phyloP scores from a whole-genome alignment of 352 stramenopile species.

The Pilasporangium apinafurcum region DNA sequence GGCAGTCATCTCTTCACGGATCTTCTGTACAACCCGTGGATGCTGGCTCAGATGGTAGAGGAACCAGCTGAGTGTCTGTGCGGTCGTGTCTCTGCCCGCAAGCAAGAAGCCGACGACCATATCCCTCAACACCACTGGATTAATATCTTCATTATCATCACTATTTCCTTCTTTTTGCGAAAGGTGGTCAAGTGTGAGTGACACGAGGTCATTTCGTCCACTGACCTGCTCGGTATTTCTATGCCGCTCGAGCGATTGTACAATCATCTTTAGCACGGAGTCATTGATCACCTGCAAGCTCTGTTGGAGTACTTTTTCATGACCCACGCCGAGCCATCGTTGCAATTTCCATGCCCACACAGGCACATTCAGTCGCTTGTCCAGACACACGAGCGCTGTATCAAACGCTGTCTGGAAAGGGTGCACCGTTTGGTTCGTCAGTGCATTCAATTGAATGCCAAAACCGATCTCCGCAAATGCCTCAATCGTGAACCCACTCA shows the following conservation, averaged over 20 bases:
- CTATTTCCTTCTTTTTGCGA: constrained; percentile 1
- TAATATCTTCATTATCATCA: constrained; percentile 1
- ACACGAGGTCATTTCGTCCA: constrained; percentile 19
- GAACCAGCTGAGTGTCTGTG: constrained; percentile 54
- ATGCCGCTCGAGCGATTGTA: constrained; percentile 11
- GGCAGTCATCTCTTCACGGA: constrained; percentile 22
- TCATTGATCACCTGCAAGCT: constrained; percentile 13
- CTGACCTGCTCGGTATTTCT: background rate
- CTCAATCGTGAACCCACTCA: constrained; percentile 24
- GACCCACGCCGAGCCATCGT: constrained; percentile 12
- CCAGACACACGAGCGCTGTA: constrained; percentile 4
- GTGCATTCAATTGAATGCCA: constrained; percentile 18
- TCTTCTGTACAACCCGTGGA: constrained; percentile 24
- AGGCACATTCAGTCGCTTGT: constrained; percentile 9
- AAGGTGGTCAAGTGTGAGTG: constrained; percentile 22
- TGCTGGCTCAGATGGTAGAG: constrained; percentile 39
- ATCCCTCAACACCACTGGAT: constrained; percentile 16
- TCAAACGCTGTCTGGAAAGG: constrained; percentile 23
- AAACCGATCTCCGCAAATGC: constrained; percentile 31
- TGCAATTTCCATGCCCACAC: constrained; percentile 28
- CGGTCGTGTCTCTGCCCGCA: constrained; percentile 44
- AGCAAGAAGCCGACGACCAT: constrained; percentile 43
- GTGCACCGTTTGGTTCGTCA: constrained; percentile 8
- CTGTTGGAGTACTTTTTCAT: constrained; percentile 12
- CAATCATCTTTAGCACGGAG: constrained; percentile 17